phyloP scores from a whole-genome alignment of 225 moss, liverwort and hornwort species.

The Pseudisothecium myosuroides region DNA sequence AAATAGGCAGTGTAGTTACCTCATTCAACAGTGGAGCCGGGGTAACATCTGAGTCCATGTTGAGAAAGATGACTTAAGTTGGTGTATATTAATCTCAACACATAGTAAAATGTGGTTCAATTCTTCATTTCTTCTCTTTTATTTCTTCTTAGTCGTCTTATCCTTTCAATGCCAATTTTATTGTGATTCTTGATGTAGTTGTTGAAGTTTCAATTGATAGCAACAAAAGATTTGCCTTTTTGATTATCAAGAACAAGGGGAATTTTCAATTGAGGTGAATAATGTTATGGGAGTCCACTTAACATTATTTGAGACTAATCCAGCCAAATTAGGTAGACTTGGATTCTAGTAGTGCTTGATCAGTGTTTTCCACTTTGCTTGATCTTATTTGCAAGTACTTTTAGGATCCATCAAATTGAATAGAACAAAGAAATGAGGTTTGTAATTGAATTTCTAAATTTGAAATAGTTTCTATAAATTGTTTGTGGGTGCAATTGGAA shows the following conservation, averaged over 20 bases:
- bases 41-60: neutral
- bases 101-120: neutral
- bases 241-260: neutral
- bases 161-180: neutral
- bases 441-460: neutral
- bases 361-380: neutral
- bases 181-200: neutral
- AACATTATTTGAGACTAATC: neutral
- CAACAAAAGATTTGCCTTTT: neutral
- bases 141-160: neutral
- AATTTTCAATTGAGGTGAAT: neutral
- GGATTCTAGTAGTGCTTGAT: neutral
- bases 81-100: neutral
- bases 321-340: no score
- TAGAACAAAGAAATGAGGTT: neutral
- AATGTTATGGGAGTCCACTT: neutral
- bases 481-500: neutral
- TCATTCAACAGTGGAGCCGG: accelerated
- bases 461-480: neutral
- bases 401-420: neutral
- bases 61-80: neutral
- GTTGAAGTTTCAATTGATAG: neutral
- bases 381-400: neutral
- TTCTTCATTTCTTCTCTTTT: neutral
- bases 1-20: neutral